Evolutionary conservation across 78 protist genomes (phyloP), one percentile per base, ranked within the genome.

Genomic region (Planoprotostelium fungivorum): DNA sequence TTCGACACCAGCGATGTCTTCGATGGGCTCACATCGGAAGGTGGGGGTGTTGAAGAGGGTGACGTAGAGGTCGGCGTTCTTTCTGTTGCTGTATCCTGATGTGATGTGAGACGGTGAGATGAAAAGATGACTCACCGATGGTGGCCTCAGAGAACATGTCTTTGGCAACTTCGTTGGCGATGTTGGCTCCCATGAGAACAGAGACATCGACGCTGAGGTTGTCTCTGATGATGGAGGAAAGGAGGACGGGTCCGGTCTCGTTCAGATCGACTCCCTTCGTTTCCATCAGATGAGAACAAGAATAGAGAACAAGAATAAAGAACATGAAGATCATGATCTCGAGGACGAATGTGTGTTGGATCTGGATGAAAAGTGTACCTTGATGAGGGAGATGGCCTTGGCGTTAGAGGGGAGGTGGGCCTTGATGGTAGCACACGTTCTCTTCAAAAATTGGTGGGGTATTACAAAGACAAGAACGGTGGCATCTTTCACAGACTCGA

Each of bases 151-250:
- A 86, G 34, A 95, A 94, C 37, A 86, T 1, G 35, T 38, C 97
- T 34, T n/a, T 38, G 63, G 93, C 96, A 1, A 95, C 91, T 90
- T 95, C 97, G 84, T 63, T 29, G 0, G 97, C 97, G 16, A 95
- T 89, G 90, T 95, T 95, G 63, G 97, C 97, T 37, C 97, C 97
- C 92, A 89, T 89, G 85, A 95, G 90, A 31, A 92, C 95, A 31
- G 84, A 0, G 83, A 5, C 34, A 34, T 29, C 88, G 37, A 90
- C 90, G 35, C 73, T 28, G 1, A 95, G 88, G 35, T n/a, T 34
- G 29, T 87, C 88, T n/a, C 36, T 84, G 89, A 95, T 87, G 63
- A 91, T 37, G 63, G 87, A 84, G 25, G 94, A 91, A 51, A 95
- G 35, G 83, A 95, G 94, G 29, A 86, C 38, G 0, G 83, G 16